Base-by-base conservation (phyloP, 2,329 filamentous ascomycete species). In the Trichoderma sp. region DNA sequence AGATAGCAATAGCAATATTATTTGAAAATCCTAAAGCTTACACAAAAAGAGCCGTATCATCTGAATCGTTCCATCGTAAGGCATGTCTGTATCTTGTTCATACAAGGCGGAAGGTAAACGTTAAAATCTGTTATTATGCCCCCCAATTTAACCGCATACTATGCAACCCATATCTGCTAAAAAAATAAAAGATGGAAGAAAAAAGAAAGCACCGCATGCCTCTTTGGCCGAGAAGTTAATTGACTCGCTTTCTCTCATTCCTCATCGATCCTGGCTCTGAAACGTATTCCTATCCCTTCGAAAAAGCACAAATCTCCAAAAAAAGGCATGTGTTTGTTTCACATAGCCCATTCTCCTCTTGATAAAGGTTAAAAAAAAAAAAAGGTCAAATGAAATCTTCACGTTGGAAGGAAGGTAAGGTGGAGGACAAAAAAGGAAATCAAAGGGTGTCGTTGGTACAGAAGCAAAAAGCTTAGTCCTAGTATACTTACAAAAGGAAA, bases 401-500 rank as follows among this genome's bases (percentile, higher is more conserved):
- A 57, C 52, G 52, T 57, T 64, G 61, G 61, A 65, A 65, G 64
- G 45, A 67, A 53, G 56, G 56, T 58, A 60, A 54, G 58, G 37
- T 67, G 58, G 34, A 67, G 34, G 25, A 50, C 48, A 50, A 67
- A 58, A 52, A 64, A 64, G 66, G 34, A 54, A 68, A 64, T 53
- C n/a, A 66, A 65, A 50, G 22, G 61, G 56, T 60, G 52, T 64
- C 45, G 45, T 65, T 64, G 59, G 50, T 60, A 68, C 56, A 68
- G 27, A 61, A 68, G 53, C 57, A 37, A 22, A 37, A 59, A 65
- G 45, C 45, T 57, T 61, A 59, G 63, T 63, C 45, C 35, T 73
- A 74, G 74, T 75, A 68, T 74, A 71, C 67, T 64, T 73, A 74
- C 72, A 75, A 76, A 76, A 68, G 72, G 73, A 73, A 53, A 58